These are phyloP conservation scores for Phytophthora cajani DNA, from an alignment of 352 stramenopile genomes.

Conservation along the genomic window DNA sequence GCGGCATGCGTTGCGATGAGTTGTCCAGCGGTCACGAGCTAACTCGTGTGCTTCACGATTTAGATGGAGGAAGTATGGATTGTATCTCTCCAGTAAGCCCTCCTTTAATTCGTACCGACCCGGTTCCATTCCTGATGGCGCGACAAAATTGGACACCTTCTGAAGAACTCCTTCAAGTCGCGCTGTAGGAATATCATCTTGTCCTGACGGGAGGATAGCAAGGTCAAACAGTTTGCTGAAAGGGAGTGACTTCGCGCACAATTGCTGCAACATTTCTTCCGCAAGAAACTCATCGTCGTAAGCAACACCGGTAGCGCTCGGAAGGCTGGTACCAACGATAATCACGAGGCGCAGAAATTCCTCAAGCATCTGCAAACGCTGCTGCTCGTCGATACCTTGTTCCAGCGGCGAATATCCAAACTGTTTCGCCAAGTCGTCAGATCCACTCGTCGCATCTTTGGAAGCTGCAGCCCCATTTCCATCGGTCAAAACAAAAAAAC, in stretches of 20 bases:
- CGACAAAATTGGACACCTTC: conserved; percentile 76
- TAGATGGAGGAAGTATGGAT: conserved; percentile 87
- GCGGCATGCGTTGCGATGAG: conserved; percentile 58
- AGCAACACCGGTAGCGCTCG: conserved; percentile 53
- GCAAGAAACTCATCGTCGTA: conserved; percentile 81
- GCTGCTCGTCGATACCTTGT: conserved; percentile 72
- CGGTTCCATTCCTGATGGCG: conserved; percentile 76
- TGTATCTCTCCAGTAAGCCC: conserved; percentile 78
- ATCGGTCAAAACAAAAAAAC: conserved; percentile 59
- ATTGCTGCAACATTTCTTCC: conserved; percentile 88
- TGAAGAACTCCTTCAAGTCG: conserved; percentile 68
- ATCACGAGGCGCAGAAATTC: conserved; percentile 86
- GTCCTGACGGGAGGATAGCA: conserved; percentile 79
- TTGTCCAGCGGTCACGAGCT: conserved; percentile 85
- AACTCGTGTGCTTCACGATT: conserved; percentile 86
- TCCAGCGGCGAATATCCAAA: conserved; percentile 62
- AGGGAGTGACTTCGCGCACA: conserved; percentile 77
- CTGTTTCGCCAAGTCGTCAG: conserved; percentile 30
- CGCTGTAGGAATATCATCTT: conserved; percentile 80
- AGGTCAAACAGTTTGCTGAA: conserved; percentile 88
- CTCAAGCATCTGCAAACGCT: conserved; percentile 82
- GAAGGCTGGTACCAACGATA: conserved; percentile 76
- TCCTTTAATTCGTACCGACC: conserved; percentile 84
- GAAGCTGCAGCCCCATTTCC: conserved; percentile 16
- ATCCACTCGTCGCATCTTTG: conserved; percentile 6